These are phyloP conservation scores for Pichia sp. DNA, from an alignment of 1,139 yeast genomes.

Conservation along the genomic window DNA sequence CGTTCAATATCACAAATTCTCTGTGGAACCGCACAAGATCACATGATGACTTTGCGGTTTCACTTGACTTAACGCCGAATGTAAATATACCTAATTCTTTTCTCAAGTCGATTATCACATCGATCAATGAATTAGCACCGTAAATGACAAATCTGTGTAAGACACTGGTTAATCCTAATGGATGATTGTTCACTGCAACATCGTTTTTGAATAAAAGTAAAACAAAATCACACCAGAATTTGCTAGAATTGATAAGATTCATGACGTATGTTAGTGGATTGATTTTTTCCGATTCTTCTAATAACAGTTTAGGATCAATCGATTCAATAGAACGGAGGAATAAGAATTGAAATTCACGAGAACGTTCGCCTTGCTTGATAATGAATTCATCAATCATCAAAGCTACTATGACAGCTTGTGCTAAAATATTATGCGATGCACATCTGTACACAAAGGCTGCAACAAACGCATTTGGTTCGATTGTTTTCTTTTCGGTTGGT, in stretches of 20 bases:
- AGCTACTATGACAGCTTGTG: slow-evolving; percentile 19
- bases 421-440: slow-evolving; percentile 15
- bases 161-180: slow-evolving; percentile 12
- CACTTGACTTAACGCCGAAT: background rate
- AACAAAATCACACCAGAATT: slow-evolving; percentile 25
- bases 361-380: slow-evolving; percentile 1
- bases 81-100: slow-evolving; percentile 10
- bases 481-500: background rate
- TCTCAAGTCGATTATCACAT: slow-evolving; percentile 15
- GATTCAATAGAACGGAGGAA: slow-evolving; percentile 25
- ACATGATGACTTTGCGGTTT: too few relatives aligned
- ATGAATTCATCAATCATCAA: slow-evolving; percentile 19
- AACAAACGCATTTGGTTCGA: slow-evolving; percentile 21
- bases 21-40: slow-evolving; percentile 13
- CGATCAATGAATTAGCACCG: slow-evolving; percentile 26
- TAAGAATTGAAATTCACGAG: slow-evolving; percentile 23
- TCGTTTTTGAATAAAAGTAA: slow-evolving; percentile 15
- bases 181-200: slow-evolving; percentile 2
- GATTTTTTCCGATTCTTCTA: slow-evolving; percentile 11
- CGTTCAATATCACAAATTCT: slow-evolving; percentile 13
- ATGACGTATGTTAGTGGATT: slow-evolving; percentile 20
- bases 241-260: slow-evolving; percentile 12
- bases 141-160: slow-evolving; percentile 22
- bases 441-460: slow-evolving; percentile 18
- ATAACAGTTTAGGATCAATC: slow-evolving; percentile 17